Evolutionary conservation across 441 rosid genomes (phyloP).

Genomic region (Theobroma grandiflorum): DNA sequence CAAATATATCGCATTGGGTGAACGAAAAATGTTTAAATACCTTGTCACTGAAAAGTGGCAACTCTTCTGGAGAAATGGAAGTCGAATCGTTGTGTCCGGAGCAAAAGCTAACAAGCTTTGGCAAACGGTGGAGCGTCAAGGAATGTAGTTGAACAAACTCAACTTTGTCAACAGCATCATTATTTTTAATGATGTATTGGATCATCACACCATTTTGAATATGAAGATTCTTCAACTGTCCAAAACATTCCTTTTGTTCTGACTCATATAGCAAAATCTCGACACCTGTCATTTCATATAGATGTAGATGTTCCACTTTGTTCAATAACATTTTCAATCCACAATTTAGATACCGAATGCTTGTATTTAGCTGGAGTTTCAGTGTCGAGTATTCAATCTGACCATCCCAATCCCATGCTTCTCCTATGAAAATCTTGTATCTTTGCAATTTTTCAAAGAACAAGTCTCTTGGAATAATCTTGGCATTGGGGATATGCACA

Average conservation of each 20-base stretch:
- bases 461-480: constrained; percentile 10
- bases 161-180: background rate
- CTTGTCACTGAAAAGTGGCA: constrained; percentile 11
- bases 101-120: constrained; percentile 24
- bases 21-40: background rate
- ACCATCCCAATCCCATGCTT: background rate
- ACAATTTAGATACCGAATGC: background rate
- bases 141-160: constrained; percentile 3
- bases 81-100: too few relatives aligned
- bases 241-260: background rate
- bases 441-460: background rate
- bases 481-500: constrained; percentile 5
- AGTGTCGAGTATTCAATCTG: background rate
- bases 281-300: constrained; percentile 17
- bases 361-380: background rate
- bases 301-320: constrained; percentile 1
- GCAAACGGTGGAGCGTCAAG: constrained; percentile 11
- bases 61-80: background rate
- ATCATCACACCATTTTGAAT: background rate
- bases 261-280: background rate
- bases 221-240: background rate
- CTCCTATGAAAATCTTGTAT: background rate
- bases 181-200: background rate
- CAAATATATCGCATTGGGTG: background rate
- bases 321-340: background rate